Evolutionary conservation across 208 protist species (phyloP).

Genomic region (Strigomonas culicis): DNA sequence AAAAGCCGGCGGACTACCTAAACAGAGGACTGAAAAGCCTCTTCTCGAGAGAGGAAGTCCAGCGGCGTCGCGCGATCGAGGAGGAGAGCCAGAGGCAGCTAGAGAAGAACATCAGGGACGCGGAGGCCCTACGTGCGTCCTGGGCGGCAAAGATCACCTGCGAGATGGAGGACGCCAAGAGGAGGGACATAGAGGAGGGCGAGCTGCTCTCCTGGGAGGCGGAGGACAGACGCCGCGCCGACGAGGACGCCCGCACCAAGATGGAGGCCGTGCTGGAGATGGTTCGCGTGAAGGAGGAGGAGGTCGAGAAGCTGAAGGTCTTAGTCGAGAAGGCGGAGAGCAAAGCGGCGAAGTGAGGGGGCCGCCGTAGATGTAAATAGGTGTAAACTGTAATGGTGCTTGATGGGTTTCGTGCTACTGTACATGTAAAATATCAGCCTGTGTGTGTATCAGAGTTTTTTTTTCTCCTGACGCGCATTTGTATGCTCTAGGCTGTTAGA

Average conservation of each 20-base stretch:
- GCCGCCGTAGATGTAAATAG: no score
- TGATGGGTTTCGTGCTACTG: no score
- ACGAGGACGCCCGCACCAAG: conserved; percentile 68
- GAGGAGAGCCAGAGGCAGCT: conserved; percentile 28
- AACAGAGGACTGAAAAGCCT: conserved; percentile 68
- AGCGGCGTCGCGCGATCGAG: conserved; percentile 29
- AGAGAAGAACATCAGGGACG: conserved; percentile 38
- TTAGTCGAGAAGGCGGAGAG: conserved; percentile 54
- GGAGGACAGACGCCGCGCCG: conserved; percentile 58
- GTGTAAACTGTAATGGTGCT: neutral
- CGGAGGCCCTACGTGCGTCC: conserved; percentile 28
- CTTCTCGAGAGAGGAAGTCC: conserved; percentile 71
- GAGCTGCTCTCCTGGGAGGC: conserved; percentile 62
- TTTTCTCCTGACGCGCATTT: no score
- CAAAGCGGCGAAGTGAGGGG: conserved; percentile 5
- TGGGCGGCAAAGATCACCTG: conserved; percentile 25
- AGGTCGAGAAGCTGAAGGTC: conserved; percentile 62
- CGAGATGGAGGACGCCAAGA: conserved; percentile 21
- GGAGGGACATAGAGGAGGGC: conserved; percentile 44
- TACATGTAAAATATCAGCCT: no score
- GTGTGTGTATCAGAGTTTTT: no score
- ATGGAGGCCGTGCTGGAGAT: conserved; percentile 69
- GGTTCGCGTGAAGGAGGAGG: conserved; percentile 60
- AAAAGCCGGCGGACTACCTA: conserved; percentile 81
- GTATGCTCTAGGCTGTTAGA: no score